Conservation (phyloP, 2,329 filamentous ascomycete genomes). For the Aurifilum marmelostoma region DNA sequence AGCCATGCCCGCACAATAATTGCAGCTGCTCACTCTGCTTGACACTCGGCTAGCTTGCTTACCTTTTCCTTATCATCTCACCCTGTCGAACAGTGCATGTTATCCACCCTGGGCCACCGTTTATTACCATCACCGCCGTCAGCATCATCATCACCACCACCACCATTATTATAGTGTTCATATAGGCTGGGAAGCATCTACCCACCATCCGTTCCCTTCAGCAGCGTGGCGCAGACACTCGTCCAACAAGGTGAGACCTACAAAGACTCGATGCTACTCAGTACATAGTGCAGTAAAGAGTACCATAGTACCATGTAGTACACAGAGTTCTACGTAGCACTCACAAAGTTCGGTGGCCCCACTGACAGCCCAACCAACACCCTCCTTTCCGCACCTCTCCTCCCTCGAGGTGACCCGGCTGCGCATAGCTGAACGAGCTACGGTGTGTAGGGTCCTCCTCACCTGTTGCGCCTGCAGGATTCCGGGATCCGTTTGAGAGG, state of each 20-base stretch:
- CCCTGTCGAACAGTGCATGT: not conserved
- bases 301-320: too few relatives aligned
- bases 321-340: too few relatives aligned
- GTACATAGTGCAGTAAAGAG: too few relatives aligned
- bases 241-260: not conserved
- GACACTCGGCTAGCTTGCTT: not conserved
- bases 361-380: not conserved
- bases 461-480: constrained; percentile 10
- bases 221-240: not conserved
- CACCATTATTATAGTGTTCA: not conserved
- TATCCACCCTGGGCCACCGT: too few relatives aligned
- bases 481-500: constrained; percentile 1
- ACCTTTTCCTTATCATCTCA: not conserved
- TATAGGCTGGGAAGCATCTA: not conserved
- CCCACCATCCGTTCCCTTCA: not conserved
- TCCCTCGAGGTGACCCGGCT: not conserved
- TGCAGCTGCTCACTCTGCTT: not conserved
- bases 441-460: not conserved
- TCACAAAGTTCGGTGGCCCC: too few relatives aligned
- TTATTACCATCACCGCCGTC: not conserved
- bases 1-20: too few relatives aligned
- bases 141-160: too few relatives aligned
- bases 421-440: not conserved
- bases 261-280: not conserved
- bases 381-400: not conserved